Percentiles rank a stretch among this genome's conserved stretches.
Conservation (phyloP, 441 rosid genomes). For the Eruca vesicaria region DNA sequence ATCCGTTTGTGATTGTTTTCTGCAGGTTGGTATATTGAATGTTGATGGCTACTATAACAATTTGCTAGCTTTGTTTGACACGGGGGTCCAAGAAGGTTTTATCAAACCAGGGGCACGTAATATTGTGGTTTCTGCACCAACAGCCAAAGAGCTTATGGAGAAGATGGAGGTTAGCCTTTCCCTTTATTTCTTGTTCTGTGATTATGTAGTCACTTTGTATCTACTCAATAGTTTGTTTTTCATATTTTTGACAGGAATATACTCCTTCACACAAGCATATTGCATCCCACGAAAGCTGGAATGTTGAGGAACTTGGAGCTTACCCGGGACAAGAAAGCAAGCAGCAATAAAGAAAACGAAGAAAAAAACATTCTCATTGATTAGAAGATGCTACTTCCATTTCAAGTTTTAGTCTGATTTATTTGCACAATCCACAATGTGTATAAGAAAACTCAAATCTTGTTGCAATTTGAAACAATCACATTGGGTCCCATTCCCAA, state of each 20-base stretch:
- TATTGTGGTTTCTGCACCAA: slow-evolving; percentile 81
- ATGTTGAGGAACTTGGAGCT: slow-evolving; percentile 65
- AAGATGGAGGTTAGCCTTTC: slow-evolving; percentile 41
- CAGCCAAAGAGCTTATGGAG: slow-evolving; percentile 71
- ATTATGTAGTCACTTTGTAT: slow-evolving; percentile 11
- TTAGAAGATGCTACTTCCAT: slow-evolving; percentile 37
- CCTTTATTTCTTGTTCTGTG: background rate
- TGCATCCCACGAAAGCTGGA: slow-evolving; percentile 92
- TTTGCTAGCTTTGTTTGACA: slow-evolving; percentile 83
- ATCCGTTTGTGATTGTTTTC: slow-evolving; percentile 9
- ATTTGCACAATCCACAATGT: slow-evolving; percentile 39
- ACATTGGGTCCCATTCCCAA: slow-evolving; percentile 16
- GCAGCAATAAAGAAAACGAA: background rate
- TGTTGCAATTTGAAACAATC: slow-evolving; percentile 27
- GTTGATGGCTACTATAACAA: slow-evolving; percentile 86
- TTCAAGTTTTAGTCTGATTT: slow-evolving; percentile 39
- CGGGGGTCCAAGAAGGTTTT: slow-evolving; percentile 88
- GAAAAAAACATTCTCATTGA: slow-evolving; percentile 16
- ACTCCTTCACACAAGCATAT: slow-evolving; percentile 68
- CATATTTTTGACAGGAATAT: slow-evolving; percentile 54
- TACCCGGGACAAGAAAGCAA: slow-evolving; percentile 44
- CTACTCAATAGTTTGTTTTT: background rate
- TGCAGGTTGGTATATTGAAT: slow-evolving; percentile 89
- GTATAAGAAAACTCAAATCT: slow-evolving; percentile 31
- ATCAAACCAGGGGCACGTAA: slow-evolving; percentile 82